Evolutionary conservation across 225 moss, liverwort and hornwort species (phyloP), one percentile per base, ranked within the genome.

Genomic region (Physcomitrium patens): DNA sequence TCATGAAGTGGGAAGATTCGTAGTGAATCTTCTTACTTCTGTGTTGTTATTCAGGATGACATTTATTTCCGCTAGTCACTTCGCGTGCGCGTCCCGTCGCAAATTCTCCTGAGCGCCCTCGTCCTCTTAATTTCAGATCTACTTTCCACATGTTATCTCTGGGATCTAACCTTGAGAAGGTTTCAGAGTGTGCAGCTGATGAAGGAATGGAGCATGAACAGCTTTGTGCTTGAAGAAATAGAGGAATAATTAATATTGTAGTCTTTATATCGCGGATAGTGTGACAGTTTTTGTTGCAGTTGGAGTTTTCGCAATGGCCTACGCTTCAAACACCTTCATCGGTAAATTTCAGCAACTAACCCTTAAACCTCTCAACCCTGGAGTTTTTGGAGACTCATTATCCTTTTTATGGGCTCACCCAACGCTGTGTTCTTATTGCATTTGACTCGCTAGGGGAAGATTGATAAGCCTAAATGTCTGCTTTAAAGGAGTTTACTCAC

Each of bases 321-420:
- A 37, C 7, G 31, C 31, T 65, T 80, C 83, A 18, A 86, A 83
- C 64, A 60, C 72, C 41, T 86, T 86, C 15, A 81, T 78, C 68
- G 86, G 86, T 86, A 78, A 72, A 64, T 24, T 57, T 12, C 54
- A 37, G 31, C 31, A 7, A 11, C 43, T 1, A n/a, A 9, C 71
- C 16, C 63, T 52, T 62, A 67, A 75, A 16, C 17, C 27, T 11
- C 26, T 63, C 28, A 14, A 10, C 26, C 47, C 65, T 28, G 11
- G 43, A 75, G 12, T 14, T 62, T 22, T 18, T 45, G 15, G 12
- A 12, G 17, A 12, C 17, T 2, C 15, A 54, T 2, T 18, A 22
- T 15, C 48, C 44, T 9, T 4, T 31, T 7, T 12, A 3, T 27
- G 13, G 61, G 28, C 71, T 23, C 31, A 37, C 31, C 7, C 31